These are phyloP conservation scores for Lactuca saligna DNA, from an alignment of 129 eudicot genomes.

Conservation along the genomic window DNA sequence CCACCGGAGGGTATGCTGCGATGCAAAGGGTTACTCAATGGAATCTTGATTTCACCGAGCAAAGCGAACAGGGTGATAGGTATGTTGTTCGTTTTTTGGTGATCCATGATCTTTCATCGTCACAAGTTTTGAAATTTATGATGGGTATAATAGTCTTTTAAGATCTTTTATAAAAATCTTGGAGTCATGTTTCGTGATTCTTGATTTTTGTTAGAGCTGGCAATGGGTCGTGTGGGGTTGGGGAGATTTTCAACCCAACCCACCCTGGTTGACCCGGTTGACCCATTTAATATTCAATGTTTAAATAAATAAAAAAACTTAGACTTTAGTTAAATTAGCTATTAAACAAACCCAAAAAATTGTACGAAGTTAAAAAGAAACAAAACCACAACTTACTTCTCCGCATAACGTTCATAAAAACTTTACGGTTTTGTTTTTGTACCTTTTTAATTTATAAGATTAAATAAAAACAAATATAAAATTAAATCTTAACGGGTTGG, in stretches of 20 bases:
- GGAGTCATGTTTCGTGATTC: not conserved
- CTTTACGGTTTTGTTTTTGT: no score
- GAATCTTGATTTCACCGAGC: constrained; percentile 86
- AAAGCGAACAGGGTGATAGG: constrained; percentile 93
- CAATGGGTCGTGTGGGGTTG: no score
- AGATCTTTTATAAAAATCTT: not conserved
- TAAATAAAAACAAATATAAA: no score
- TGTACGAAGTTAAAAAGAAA: no score
- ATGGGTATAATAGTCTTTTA: constrained; percentile 1
- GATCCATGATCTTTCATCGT: not conserved
- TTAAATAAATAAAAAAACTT: no score
- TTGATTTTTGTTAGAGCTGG: not conserved
- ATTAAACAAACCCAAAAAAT: no score
- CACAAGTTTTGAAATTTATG: not conserved
- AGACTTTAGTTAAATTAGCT: no score
- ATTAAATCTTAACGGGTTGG: no score
- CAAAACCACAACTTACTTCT: no score
- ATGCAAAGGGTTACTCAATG: constrained; percentile 94
- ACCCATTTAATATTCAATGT: not conserved
- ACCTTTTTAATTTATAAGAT: no score
- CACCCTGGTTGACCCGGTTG: not conserved
- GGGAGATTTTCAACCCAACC: no score
- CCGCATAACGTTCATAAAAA: no score
- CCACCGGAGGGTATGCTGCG: constrained; percentile 96
- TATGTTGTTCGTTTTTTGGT: constrained; percentile 22